A percentile compares a stretch with the other conserved stretches of the same genome.
Conservation (phyloP, 108 stramenopile species). For the Nitzschia inconspicua region DNA sequence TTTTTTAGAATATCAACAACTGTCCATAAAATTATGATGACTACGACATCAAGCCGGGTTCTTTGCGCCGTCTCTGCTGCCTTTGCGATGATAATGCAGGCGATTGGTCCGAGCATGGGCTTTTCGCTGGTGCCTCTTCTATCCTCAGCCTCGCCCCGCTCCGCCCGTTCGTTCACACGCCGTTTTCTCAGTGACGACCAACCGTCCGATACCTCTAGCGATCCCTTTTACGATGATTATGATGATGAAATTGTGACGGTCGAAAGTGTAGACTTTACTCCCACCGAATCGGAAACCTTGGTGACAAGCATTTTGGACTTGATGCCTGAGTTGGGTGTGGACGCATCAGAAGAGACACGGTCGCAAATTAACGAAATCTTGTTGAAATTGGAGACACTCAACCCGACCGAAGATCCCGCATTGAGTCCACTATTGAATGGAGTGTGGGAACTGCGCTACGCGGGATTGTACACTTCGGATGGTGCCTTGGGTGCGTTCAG, state of each 20-base stretch:
- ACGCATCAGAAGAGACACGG: conserved; percentile 25
- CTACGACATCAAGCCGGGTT: too few relatives aligned
- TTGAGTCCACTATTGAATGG: conserved; percentile 70
- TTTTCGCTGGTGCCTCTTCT: too few relatives aligned
- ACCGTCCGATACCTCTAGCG: conserved; percentile 65
- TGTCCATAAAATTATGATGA: too few relatives aligned
- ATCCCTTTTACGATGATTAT: conserved; percentile 12
- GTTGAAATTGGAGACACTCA: conserved; percentile 62
- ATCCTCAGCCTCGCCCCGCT: too few relatives aligned
- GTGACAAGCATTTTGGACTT: conserved; percentile 65
- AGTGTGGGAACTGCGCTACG: conserved; percentile 75
- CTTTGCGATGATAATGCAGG: too few relatives aligned
- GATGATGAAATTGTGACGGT: conserved; percentile 47
- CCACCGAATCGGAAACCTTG: conserved; percentile 48
- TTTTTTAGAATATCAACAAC: too few relatives aligned
- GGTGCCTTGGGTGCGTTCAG: conserved; percentile 47
- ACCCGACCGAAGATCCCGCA: conserved; percentile 65
- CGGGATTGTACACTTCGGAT: conserved; percentile 59
- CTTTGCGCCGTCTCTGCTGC: too few relatives aligned
- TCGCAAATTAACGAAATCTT: conserved; percentile 61
- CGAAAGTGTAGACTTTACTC: conserved; percentile 42
- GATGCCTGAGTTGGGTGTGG: conserved; percentile 39
- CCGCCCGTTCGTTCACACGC: too few relatives aligned
- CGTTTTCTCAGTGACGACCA: too few relatives aligned
- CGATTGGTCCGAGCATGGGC: too few relatives aligned